A percentile compares a stretch with the other conserved stretches of the same genome.
Evolutionary conservation across 768 basidiomycete species (phyloP).

Genomic region (Suillus variegatus): DNA sequence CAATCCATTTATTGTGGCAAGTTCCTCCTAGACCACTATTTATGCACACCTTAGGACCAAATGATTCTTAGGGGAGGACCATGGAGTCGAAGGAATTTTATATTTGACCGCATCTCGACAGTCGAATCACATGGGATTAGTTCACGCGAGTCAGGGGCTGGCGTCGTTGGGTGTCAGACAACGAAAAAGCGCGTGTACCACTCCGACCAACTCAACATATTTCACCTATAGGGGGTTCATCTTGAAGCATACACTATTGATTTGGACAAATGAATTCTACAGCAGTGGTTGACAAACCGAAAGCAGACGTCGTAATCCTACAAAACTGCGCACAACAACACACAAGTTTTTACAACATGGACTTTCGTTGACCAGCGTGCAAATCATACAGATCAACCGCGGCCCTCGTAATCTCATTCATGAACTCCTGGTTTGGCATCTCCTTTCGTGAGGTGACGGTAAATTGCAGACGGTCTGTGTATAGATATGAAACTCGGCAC

Average conservation of each 20-base stretch:
- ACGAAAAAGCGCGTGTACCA: too few relatives aligned
- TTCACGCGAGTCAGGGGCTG: too few relatives aligned
- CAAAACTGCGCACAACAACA: not conserved
- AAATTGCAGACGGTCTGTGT: conserved; percentile 75
- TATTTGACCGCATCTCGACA: too few relatives aligned
- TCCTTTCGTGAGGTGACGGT: conserved; percentile 86
- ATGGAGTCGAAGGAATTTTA: too few relatives aligned
- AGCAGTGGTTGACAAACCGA: not conserved
- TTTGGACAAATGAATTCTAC: not conserved
- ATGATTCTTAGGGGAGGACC: too few relatives aligned
- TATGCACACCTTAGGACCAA: too few relatives aligned
- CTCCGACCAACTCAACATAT: not conserved
- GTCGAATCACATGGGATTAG: too few relatives aligned
- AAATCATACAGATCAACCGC: conserved; percentile 73
- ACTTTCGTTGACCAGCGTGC: conserved; percentile 37
- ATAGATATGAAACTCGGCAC: not conserved
- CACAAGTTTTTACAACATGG: conserved; percentile 33
- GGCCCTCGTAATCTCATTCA: conserved; percentile 63
- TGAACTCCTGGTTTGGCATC: conserved; percentile 78
- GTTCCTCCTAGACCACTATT: not conserved
- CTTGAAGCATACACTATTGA: not conserved
- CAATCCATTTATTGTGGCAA: not conserved
- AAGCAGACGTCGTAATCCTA: not conserved
- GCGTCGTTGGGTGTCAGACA: too few relatives aligned
- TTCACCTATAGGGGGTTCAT: not conserved